Percentiles rank a stretch among this genome's conserved stretches.
phyloP scores from a whole-genome alignment of 2,329 filamentous ascomycete species.

The Epichloe amarillans region DNA sequence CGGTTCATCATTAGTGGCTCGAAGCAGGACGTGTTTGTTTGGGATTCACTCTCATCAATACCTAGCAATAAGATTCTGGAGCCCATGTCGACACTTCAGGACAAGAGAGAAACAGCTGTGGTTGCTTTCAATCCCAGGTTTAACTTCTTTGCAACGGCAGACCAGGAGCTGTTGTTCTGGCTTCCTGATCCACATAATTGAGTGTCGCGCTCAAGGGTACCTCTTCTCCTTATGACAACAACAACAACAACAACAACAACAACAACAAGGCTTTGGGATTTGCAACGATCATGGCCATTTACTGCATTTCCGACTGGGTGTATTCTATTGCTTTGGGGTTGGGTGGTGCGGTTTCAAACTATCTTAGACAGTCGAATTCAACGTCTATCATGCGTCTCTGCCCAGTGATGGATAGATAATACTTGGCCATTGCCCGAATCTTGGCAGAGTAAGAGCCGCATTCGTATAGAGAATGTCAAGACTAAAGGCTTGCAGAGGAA shows the following conservation, averaged over 20 bases:
- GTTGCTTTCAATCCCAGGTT: slow-evolving; percentile 82
- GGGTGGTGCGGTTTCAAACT: not conserved
- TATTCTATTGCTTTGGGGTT: not conserved
- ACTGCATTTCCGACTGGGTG: not conserved
- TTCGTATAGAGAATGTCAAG: too few species aligned
- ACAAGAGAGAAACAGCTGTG: slow-evolving; percentile 56
- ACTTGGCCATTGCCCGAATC: too few species aligned
- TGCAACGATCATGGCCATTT: slow-evolving; percentile 1
- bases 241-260: not conserved
- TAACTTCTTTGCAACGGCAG: slow-evolving; percentile 83
- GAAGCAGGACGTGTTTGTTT: slow-evolving; percentile 63
- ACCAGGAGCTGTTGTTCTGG: slow-evolving; percentile 73
- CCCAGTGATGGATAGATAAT: too few species aligned
- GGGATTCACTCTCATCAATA: slow-evolving; percentile 58
- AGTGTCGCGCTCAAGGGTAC: not conserved
- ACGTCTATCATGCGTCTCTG: too few species aligned
- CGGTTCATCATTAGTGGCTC: slow-evolving; percentile 76
- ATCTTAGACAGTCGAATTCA: too few species aligned
- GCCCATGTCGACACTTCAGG: slow-evolving; percentile 51
- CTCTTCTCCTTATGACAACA: not conserved
- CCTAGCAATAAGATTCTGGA: slow-evolving; percentile 45
- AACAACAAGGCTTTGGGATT: not conserved
- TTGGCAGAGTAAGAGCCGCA: too few species aligned
- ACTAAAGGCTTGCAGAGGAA: too few species aligned
- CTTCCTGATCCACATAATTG: slow-evolving; percentile 48